These are phyloP conservation scores for Taphrina communis DNA, from an alignment of 1,139 yeast species.

Conservation along the genomic window DNA sequence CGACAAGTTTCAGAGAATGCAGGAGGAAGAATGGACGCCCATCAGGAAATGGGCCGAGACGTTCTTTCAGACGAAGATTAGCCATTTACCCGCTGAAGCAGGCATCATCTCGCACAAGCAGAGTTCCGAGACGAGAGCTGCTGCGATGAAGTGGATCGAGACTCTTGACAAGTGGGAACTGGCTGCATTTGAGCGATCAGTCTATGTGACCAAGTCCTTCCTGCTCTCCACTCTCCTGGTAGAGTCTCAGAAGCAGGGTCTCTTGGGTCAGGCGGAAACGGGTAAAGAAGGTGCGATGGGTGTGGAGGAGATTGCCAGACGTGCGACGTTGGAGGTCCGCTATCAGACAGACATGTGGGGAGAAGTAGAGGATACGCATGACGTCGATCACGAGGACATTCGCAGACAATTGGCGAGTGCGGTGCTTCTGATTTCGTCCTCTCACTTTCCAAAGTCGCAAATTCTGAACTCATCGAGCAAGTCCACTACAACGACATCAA, in stretches of 20 bases:
- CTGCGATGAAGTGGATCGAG: conserved; percentile 70
- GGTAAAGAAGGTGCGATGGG: conserved; percentile 48
- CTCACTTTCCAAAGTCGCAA: conserved; percentile 10
- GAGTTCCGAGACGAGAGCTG: conserved; percentile 62
- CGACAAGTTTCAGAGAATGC: conserved; percentile 76
- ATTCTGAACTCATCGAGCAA: background rate
- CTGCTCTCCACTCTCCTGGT: conserved; percentile 63
- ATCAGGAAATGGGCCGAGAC: conserved; percentile 70
- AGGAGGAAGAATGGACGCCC: conserved; percentile 76
- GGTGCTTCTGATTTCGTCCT: conserved; percentile 30
- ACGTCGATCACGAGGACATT: conserved; percentile 89
- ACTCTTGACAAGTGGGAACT: conserved; percentile 73
- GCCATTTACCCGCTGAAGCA: conserved; percentile 73
- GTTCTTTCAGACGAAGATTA: conserved; percentile 62
- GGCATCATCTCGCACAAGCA: conserved; percentile 85
- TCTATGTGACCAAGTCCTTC: conserved; percentile 82
- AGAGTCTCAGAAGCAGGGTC: conserved; percentile 39
- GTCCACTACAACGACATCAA: background rate
- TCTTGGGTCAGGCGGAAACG: conserved; percentile 1
- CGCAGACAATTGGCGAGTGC: conserved; percentile 77
- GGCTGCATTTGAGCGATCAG: conserved; percentile 86
- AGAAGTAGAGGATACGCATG: conserved; percentile 97
- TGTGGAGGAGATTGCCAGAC: conserved; percentile 74
- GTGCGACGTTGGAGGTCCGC: conserved; percentile 80
- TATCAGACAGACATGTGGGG: conserved; percentile 94